Evolutionary conservation across 768 basidiomycete genomes (phyloP).

Genomic region (Tephrocybe sp.): DNA sequence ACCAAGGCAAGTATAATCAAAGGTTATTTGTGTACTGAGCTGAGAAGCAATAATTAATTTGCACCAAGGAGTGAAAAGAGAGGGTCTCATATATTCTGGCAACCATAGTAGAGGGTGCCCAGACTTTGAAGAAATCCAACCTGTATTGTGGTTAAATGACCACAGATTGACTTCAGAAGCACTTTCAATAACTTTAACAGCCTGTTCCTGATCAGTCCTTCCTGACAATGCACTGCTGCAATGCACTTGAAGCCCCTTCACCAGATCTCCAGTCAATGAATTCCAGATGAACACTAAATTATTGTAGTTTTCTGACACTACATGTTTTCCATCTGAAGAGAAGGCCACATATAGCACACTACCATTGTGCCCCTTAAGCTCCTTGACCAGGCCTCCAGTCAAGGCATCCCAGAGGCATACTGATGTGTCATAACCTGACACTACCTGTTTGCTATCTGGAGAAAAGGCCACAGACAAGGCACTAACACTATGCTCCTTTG

Average conservation of each 20-base stretch:
- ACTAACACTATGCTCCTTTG: background rate
- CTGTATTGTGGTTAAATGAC: background rate
- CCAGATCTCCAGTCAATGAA: background rate
- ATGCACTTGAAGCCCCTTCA: background rate
- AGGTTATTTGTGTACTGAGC: background rate
- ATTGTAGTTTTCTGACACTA: background rate
- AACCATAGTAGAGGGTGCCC: background rate
- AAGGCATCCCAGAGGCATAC: background rate
- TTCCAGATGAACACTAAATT: background rate
- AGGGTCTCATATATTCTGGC: background rate
- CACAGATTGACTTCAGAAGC: background rate
- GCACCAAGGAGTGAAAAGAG: background rate
- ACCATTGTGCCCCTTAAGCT: background rate
- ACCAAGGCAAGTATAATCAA: background rate
- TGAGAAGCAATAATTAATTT: background rate
- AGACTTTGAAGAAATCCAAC: background rate
- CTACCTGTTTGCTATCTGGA: background rate
- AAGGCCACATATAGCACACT: background rate
- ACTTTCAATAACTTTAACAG: too few relatives aligned
- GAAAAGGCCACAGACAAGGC: background rate
- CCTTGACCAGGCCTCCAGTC: background rate
- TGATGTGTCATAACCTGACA: background rate
- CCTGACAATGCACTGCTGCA: background rate
- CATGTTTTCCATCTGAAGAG: background rate
- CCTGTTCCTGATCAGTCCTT: too few relatives aligned